These are phyloP conservation scores for Naganishia friedmannii DNA, from an alignment of 768 basidiomycete genomes.

Conservation along the genomic window DNA sequence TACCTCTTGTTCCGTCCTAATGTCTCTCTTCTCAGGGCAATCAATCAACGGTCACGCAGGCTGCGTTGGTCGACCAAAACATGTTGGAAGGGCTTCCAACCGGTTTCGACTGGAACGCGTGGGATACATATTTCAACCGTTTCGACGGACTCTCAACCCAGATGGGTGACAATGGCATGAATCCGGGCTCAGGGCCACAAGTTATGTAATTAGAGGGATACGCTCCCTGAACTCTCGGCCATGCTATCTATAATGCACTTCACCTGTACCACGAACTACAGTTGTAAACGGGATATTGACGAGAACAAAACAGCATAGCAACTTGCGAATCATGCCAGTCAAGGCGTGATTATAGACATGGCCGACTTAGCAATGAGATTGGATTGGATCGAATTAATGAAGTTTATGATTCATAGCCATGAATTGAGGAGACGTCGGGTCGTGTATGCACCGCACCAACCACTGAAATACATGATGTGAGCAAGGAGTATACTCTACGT, in stretches of 20 bases:
- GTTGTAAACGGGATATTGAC: background rate
- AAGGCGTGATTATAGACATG: too few species aligned
- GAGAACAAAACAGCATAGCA: too few species aligned
- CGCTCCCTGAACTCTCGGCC: too few species aligned
- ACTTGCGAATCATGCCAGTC: too few species aligned
- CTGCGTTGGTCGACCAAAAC: constrained; percentile 30
- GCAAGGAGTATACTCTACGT: too few species aligned
- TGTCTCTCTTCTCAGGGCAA: constrained; percentile 3
- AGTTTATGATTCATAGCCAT: too few species aligned
- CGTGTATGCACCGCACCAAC: too few species aligned
- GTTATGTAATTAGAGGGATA: too few species aligned
- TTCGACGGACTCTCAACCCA: constrained; percentile 23
- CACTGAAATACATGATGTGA: too few species aligned
- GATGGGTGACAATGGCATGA: constrained; percentile 2
- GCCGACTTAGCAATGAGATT: too few species aligned
- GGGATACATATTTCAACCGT: constrained; percentile 36
- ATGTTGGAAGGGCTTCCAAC: constrained; percentile 44
- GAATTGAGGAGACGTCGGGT: too few species aligned
- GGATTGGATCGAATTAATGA: too few species aligned
- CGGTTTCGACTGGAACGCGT: constrained; percentile 43
- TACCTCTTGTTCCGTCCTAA: background rate
- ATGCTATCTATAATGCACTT: background rate
- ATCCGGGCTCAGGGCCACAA: background rate
- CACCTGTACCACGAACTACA: background rate
- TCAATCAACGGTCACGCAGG: constrained; percentile 14